Conservation (phyloP, 2,329 filamentous ascomycete species). For the Trematosphaeria pertusa region DNA sequence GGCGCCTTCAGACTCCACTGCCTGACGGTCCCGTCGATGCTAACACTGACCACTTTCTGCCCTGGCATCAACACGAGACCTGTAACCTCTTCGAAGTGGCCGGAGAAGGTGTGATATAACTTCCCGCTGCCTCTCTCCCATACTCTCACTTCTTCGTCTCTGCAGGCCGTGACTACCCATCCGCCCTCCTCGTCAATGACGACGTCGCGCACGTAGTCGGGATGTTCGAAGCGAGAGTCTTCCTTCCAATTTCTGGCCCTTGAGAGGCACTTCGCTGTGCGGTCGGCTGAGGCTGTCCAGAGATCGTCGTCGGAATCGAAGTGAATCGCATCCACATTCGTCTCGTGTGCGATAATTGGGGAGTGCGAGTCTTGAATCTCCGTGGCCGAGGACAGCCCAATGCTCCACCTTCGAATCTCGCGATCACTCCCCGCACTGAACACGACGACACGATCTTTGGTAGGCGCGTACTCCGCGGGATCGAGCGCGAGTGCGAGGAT, state of each 20-base stretch:
- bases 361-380: conserved; percentile 51
- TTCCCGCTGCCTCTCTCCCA: conserved; percentile 80
- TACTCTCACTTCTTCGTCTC: conserved; percentile 89
- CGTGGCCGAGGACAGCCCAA: conserved; percentile 47
- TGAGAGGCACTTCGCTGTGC: conserved; percentile 80
- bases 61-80: conserved; percentile 70
- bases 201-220: conserved; percentile 88
- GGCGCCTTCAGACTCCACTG: conserved; percentile 76
- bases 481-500: conserved; percentile 83
- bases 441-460: conserved; percentile 58
- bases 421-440: conserved; percentile 73
- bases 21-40: conserved; percentile 88
- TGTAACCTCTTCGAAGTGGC: conserved; percentile 94
- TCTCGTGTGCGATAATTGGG: conserved; percentile 82
- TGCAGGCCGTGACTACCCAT: conserved; percentile 85
- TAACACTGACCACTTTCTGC: conserved; percentile 74
- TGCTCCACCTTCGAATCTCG: conserved; percentile 76
- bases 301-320: conserved; percentile 78
- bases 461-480: conserved; percentile 51
- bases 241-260: conserved; percentile 71
- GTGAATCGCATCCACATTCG: conserved; percentile 81
- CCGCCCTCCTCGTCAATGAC: conserved; percentile 71
- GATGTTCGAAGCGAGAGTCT: conserved; percentile 78
- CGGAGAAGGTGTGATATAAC: conserved; percentile 75
- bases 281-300: conserved; percentile 94